phyloP scores from a whole-genome alignment of 495 filamentous ascomycete species.

The Haplographium delicatum region DNA sequence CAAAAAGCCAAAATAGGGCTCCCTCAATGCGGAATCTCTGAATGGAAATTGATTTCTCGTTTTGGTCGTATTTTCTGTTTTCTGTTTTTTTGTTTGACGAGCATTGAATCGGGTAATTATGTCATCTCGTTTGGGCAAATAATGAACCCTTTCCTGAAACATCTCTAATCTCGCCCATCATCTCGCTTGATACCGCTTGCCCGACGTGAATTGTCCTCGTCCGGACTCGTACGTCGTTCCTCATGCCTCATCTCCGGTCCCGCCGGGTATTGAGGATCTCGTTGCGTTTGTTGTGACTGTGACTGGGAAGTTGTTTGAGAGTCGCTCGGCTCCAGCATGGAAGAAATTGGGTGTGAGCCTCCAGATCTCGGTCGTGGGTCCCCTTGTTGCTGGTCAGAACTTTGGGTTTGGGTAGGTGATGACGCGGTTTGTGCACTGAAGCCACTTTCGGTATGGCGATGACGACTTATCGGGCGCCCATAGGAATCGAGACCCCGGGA shows the following conservation, averaged over 20 bases:
- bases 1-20: not conserved
- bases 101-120: too few species aligned
- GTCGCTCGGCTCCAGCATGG: slow-evolving; percentile 20
- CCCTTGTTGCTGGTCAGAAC: slow-evolving; percentile 1
- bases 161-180: slow-evolving; percentile 25
- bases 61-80: slow-evolving; percentile 3
- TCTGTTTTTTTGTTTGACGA: slow-evolving; percentile 2
- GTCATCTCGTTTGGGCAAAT: too few species aligned
- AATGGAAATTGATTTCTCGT: slow-evolving; percentile 6
- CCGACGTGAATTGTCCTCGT: slow-evolving; percentile 17
- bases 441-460: slow-evolving; percentile 23
- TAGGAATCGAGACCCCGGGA: slow-evolving; percentile 20
- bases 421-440: slow-evolving; percentile 10
- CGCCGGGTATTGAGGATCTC: slow-evolving; percentile 22
- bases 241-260: slow-evolving; percentile 26
- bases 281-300: slow-evolving; percentile 17
- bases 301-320: slow-evolving; percentile 8
- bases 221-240: slow-evolving; percentile 22
- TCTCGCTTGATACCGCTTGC: slow-evolving; percentile 24
- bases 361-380: slow-evolving; percentile 19
- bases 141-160: slow-evolving; percentile 20
- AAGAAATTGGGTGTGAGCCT: slow-evolving; percentile 21
- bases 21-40: not conserved
- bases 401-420: slow-evolving; percentile 12
- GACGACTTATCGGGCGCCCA: slow-evolving; percentile 21